Evolutionary conservation across 352 stramenopile species (phyloP).

Genomic region (Pythium dissotocum): DNA sequence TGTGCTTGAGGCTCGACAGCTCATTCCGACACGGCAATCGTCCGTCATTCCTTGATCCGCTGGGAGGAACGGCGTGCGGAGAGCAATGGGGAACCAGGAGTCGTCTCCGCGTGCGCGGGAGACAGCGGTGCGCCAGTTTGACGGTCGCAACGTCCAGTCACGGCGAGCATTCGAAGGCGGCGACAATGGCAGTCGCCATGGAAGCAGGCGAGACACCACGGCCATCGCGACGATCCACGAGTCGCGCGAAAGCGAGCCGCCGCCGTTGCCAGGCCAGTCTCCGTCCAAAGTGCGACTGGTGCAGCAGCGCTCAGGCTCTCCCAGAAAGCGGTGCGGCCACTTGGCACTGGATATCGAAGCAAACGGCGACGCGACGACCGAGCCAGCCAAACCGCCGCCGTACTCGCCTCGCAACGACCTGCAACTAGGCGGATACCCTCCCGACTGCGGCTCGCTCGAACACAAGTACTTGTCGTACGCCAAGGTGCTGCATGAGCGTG

Average conservation of each 20-base stretch:
- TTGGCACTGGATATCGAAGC: constrained; percentile 18
- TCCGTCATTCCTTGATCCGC: neutral
- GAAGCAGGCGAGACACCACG: constrained; percentile 12
- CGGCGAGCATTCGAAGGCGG: constrained; percentile 3
- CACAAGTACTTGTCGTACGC: constrained; percentile 82
- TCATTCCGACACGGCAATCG: neutral
- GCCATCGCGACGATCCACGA: constrained; percentile 4
- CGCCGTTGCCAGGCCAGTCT: constrained; percentile 3
- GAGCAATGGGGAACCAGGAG: constrained; percentile 17
- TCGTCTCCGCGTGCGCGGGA: constrained; percentile 11
- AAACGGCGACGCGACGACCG: neutral
- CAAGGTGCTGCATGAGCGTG: constrained; percentile 71
- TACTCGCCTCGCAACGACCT: constrained; percentile 47
- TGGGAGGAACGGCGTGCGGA: neutral
- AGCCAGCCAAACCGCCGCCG: constrained; percentile 3
- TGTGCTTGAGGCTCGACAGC: neutral
- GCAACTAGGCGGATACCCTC: constrained; percentile 68
- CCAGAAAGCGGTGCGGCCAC: constrained; percentile 5
- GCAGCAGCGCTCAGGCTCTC: neutral
- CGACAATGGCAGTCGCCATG: constrained; percentile 4
- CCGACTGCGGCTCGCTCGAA: constrained; percentile 71
- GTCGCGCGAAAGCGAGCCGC: constrained; percentile 21
- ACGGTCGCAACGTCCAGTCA: constrained; percentile 16
- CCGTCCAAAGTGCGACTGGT: constrained; percentile 11
- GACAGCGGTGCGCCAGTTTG: constrained; percentile 12